phyloP scores from a whole-genome alignment of 2,329 filamentous ascomycete genomes.

The Lecanicillium sp. region DNA sequence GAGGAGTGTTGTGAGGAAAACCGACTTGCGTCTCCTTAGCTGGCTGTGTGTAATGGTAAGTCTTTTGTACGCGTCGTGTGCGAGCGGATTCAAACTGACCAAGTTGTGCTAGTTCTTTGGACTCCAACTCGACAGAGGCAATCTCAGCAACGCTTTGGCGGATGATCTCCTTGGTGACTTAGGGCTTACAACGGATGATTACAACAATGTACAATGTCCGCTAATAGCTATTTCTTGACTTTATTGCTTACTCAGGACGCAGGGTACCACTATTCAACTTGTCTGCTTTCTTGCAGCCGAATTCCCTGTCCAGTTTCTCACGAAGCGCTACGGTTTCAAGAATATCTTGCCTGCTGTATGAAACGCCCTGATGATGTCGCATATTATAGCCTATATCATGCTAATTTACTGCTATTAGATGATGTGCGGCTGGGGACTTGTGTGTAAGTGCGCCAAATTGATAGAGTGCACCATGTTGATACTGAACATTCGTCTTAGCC shows the following conservation, averaged over 20 bases:
- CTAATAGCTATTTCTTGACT: slow-evolving; percentile 8
- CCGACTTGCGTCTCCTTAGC: slow-evolving; percentile 31
- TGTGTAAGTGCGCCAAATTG: slow-evolving; percentile 15
- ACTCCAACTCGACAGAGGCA: slow-evolving; percentile 56
- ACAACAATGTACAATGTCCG: slow-evolving; percentile 37
- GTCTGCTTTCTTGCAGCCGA: slow-evolving; percentile 47
- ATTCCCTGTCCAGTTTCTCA: slow-evolving; percentile 48
- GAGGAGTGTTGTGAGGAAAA: slow-evolving; percentile 45
- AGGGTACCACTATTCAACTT: slow-evolving; percentile 48
- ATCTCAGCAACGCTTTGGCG: slow-evolving; percentile 53
- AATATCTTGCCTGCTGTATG: slow-evolving; percentile 35
- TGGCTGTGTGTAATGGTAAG: slow-evolving; percentile 36
- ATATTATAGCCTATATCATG: not conserved
- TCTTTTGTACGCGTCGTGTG: slow-evolving; percentile 17
- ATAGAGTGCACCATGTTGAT: slow-evolving; percentile 11
- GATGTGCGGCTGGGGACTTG: slow-evolving; percentile 43
- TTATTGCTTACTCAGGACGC: slow-evolving; percentile 1
- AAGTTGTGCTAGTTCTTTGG: slow-evolving; percentile 42
- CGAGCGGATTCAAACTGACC: not conserved
- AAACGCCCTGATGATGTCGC: not conserved
- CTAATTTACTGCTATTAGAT: slow-evolving; percentile 18
- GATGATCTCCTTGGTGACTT: slow-evolving; percentile 54
- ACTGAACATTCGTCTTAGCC: slow-evolving; percentile 26
- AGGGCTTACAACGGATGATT: slow-evolving; percentile 39
- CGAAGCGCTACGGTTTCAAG: slow-evolving; percentile 32